phyloP scores from a whole-genome alignment of 768 basidiomycete species.

The Trametes villosa region DNA sequence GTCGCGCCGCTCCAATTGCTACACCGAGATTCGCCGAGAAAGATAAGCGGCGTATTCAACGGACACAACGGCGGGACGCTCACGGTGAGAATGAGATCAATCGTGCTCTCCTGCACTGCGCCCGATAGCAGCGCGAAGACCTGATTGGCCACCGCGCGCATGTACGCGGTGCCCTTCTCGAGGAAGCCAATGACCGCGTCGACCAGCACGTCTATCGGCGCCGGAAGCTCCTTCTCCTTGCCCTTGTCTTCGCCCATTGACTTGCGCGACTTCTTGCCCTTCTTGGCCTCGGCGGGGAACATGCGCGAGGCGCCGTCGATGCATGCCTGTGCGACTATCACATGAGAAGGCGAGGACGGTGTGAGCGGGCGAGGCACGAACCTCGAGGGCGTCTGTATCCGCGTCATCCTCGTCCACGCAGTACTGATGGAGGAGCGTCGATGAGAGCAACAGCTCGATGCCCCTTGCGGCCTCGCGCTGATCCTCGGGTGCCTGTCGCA shows the following conservation, averaged over 20 bases:
- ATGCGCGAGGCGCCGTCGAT: constrained; percentile 62
- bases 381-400: constrained; percentile 66
- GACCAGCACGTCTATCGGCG: constrained; percentile 82
- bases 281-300: constrained; percentile 43
- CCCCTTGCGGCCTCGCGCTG: constrained; percentile 65
- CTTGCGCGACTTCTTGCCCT: constrained; percentile 47
- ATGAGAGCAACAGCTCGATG: constrained; percentile 69
- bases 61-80: constrained; percentile 35
- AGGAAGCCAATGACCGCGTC: constrained; percentile 91
- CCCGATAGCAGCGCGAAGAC: constrained; percentile 76
- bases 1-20: constrained; percentile 85
- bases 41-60: constrained; percentile 17
- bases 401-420: constrained; percentile 59
- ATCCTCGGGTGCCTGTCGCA: constrained; percentile 41
- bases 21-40: constrained; percentile 6
- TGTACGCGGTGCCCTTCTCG: constrained; percentile 80
- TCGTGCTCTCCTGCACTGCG: constrained; percentile 65
- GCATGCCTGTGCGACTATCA: constrained; percentile 53
- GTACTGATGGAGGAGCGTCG: constrained; percentile 72
- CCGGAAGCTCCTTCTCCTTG: constrained; percentile 44
- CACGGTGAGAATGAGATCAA: constrained; percentile 83
- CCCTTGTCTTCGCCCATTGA: constrained; percentile 36
- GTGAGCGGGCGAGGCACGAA: constrained; percentile 31
- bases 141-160: constrained; percentile 79
- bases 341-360: background rate